phyloP scores from a whole-genome alignment of 257 asterid species.

The Catharanthus roseus region DNA sequence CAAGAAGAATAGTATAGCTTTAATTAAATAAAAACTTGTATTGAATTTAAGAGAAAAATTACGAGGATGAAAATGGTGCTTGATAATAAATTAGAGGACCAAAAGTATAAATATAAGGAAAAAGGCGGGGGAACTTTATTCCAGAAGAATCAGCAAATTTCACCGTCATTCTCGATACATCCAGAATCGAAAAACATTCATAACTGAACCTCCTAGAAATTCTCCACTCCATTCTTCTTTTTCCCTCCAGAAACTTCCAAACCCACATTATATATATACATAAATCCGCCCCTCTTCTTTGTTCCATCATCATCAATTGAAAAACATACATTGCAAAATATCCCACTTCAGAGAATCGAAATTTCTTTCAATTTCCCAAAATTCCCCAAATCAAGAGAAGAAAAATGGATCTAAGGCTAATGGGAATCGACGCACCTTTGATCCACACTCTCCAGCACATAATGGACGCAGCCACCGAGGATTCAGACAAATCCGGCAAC shows the following conservation, averaged over 20 bases:
- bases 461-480: slow-evolving; percentile 11
- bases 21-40: no score
- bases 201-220: slow-evolving; percentile 5
- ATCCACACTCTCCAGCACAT: slow-evolving; percentile 22
- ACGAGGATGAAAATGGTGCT: no score
- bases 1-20: no score
- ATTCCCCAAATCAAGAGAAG: neutral
- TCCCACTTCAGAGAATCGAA: neutral
- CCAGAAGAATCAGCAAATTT: no score
- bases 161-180: no score
- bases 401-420: slow-evolving; percentile 13
- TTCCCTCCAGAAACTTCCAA: slow-evolving; percentile 11
- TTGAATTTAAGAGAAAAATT: no score
- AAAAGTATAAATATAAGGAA: no score
- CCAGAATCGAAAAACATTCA: no score
- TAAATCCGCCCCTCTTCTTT: no score
- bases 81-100: no score
- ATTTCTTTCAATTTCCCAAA: neutral
- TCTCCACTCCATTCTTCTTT: neutral
- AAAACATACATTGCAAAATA: neutral
- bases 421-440: slow-evolving; percentile 17
- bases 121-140: no score
- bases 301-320: neutral
- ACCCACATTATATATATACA: neutral
- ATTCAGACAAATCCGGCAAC: slow-evolving; percentile 10